phyloP scores from a whole-genome alignment of 331 rosid species.

The Malus hybrid region DNA sequence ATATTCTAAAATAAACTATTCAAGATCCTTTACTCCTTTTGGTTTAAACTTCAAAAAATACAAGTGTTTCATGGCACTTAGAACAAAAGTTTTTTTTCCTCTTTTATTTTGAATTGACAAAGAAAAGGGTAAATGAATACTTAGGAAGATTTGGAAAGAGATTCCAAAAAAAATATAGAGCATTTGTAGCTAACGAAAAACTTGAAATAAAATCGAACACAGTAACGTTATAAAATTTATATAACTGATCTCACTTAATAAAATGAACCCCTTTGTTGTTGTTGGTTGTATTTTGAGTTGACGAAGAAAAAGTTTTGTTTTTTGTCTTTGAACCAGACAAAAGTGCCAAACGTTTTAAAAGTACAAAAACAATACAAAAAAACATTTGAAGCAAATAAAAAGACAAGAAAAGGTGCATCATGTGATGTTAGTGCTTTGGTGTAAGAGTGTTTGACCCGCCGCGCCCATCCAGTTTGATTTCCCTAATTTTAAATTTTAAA shows the following conservation, averaged over 20 bases:
- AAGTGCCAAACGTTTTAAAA: neutral
- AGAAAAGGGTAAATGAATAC: too few species aligned
- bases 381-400: neutral
- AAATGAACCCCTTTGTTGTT: accelerated
- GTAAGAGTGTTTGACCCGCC: constrained; percentile 23
- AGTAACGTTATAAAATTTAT: too few species aligned
- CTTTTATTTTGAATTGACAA: too few species aligned
- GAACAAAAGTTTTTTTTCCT: too few species aligned
- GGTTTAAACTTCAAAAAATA: too few species aligned
- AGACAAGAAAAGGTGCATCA: neutral
- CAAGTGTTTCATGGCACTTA: too few species aligned
- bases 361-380: neutral
- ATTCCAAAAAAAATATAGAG: too few species aligned
- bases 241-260: too few species aligned
- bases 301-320: neutral
- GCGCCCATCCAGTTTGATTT: neutral
- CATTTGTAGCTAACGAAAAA: too few species aligned
- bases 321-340: neutral
- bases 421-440: constrained; percentile 2
- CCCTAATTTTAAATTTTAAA: neutral
- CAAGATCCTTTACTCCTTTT: too few species aligned
- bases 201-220: too few species aligned
- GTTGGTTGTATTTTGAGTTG: neutral
- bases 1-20: neutral
- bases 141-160: too few species aligned